A percentile compares a stretch with the other conserved stretches of the same genome.
These are phyloP conservation scores for Moniliophthora roreri DNA, from an alignment of 1,284 basidiomycete species.

Conservation along the genomic window DNA sequence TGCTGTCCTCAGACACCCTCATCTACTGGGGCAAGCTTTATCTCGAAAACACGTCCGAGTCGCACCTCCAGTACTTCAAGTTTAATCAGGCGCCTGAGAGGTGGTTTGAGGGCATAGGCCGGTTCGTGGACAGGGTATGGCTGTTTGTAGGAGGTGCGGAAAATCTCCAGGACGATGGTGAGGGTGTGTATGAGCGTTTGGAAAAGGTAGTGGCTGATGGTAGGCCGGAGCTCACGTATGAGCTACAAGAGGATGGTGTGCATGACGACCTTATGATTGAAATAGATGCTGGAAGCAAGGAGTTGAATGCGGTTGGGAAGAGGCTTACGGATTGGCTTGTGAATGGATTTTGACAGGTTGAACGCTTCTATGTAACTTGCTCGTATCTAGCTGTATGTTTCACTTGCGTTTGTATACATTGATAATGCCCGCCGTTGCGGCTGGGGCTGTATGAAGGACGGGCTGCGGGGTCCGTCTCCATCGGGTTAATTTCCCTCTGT, in stretches of 20 bases:
- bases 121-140: conserved; percentile 10
- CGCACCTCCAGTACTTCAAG: conserved; percentile 8
- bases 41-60: conserved; percentile 16
- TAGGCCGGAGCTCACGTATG: conserved; percentile 20
- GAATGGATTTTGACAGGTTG: conserved; percentile 11
- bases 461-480: no score
- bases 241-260: conserved; percentile 30
- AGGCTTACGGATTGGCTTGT: conserved; percentile 26
- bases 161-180: conserved; percentile 16
- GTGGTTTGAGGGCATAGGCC: conserved; percentile 11
- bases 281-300: conserved; percentile 18
- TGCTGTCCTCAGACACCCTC: not conserved
- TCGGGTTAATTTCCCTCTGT: no score
- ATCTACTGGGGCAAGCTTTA: not conserved
- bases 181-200: conserved; percentile 9
- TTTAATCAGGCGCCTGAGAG: not conserved
- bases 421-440: no score
- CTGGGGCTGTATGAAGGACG: no score
- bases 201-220: not conserved
- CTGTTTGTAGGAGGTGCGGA: conserved; percentile 12
- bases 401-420: no score
- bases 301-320: conserved; percentile 20
- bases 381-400: no score
- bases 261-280: conserved; percentile 31
- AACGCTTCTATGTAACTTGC: no score